Evolutionary conservation across 495 filamentous ascomycete species (phyloP).

Genomic region (Aspergillus affinis): DNA sequence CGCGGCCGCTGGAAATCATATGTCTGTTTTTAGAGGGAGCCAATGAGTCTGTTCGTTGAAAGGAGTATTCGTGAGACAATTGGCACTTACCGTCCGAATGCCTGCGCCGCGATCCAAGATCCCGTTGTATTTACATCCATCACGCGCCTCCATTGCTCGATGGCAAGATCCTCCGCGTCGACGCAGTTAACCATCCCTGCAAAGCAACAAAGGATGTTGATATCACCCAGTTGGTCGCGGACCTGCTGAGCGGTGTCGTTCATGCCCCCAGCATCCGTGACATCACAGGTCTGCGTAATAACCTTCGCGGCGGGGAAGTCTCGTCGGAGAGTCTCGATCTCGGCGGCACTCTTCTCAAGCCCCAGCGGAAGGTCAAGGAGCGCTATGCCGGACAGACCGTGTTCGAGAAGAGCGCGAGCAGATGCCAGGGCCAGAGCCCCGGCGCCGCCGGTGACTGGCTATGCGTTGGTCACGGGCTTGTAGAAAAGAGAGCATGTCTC

Average conservation of each 20-base stretch:
- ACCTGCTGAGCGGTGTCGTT: slow-evolving; percentile 38
- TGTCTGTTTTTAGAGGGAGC: slow-evolving; percentile 20
- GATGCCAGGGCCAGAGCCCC: slow-evolving; percentile 62
- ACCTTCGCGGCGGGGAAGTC: slow-evolving; percentile 57
- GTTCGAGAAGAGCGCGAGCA: slow-evolving; percentile 65
- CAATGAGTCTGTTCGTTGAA: background rate
- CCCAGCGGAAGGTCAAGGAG: slow-evolving; percentile 59
- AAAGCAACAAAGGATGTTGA: slow-evolving; percentile 63
- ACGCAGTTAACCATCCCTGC: slow-evolving; percentile 64
- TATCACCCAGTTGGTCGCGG: slow-evolving; percentile 42
- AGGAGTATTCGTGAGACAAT: background rate
- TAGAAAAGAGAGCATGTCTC: too few species aligned
- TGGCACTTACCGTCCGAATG: slow-evolving; percentile 49
- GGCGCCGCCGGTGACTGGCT: slow-evolving; percentile 61
- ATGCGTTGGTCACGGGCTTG: background rate
- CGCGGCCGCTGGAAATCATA: slow-evolving; percentile 28
- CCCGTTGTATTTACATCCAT: slow-evolving; percentile 69
- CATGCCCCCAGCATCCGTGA: slow-evolving; percentile 54
- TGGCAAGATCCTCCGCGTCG: slow-evolving; percentile 52
- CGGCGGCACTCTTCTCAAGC: slow-evolving; percentile 17
- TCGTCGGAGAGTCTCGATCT: slow-evolving; percentile 38
- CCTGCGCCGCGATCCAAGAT: slow-evolving; percentile 62
- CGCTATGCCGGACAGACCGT: slow-evolving; percentile 57
- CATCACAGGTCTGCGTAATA: slow-evolving; percentile 48
- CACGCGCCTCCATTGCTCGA: slow-evolving; percentile 54